Evolutionary conservation across 441 rosid genomes (phyloP).

Genomic region (Lepidium campestre): DNA sequence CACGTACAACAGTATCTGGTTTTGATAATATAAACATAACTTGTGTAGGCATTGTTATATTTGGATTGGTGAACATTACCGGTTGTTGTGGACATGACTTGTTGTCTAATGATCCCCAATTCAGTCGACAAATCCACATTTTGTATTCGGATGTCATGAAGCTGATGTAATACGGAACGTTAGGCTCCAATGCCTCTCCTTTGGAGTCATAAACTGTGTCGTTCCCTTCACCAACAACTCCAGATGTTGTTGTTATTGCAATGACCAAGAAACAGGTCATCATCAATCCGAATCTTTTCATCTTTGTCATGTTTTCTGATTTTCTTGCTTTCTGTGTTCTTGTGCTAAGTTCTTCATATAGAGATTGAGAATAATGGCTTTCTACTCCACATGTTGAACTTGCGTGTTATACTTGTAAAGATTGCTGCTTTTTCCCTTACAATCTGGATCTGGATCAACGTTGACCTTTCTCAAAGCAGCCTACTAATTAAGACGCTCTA

Average conservation of each 20-base stretch:
- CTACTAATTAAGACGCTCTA: no score
- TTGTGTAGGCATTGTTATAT: neutral
- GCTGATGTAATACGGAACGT: constrained; percentile 15
- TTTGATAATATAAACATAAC: neutral
- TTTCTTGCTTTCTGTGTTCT: neutral
- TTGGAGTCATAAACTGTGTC: neutral
- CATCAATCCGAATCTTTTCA: neutral
- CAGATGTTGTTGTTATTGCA: neutral
- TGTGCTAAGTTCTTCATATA: neutral
- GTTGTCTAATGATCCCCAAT: neutral
- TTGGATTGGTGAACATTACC: constrained; percentile 25
- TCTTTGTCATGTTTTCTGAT: neutral
- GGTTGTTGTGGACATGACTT: constrained; percentile 24
- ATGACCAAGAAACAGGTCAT: neutral
- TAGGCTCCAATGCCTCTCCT: neutral
- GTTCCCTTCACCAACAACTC: neutral
- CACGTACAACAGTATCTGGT: neutral
- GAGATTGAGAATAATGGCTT: neutral
- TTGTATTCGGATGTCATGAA: constrained; percentile 12
- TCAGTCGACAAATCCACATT: constrained; percentile 18
- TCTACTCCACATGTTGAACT: no score
- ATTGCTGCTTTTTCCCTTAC: no score
- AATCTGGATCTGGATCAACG: no score
- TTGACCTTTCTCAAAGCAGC: no score
- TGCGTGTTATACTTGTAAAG: no score